Evolutionary conservation across 768 basidiomycete species (phyloP), one percentile per base, ranked within the genome.

Genomic region (Panellus pusillus): DNA sequence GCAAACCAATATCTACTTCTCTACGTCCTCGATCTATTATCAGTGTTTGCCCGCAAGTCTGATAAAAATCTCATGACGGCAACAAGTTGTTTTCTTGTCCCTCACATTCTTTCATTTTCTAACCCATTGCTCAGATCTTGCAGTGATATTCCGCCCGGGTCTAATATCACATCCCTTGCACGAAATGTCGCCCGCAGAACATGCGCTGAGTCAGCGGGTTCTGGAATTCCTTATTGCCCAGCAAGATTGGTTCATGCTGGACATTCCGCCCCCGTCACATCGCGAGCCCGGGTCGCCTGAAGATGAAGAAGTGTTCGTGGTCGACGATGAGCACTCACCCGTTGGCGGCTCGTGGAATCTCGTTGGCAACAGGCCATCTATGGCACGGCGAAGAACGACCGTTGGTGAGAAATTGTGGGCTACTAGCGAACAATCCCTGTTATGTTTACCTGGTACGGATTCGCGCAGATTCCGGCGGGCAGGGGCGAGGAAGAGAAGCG

Each of bases 51-150:
- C 3, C 82, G 89, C 53, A 95, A 93, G 68, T 82, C 86, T 41
- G 89, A 93, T 59, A 88, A 87, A 74, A 99, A 99, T 69, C 74
- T 95, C 44, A 99, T 99, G 96, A 95, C 90, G 1, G 89, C 96
- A 18, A 79, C 87, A 52, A 98, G 94, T 97, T 61, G 90, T 81
- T 31, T 24, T 36, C 43, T 13, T 24, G 32, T 31, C n/a, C 51
- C 44, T 27, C 18, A 38, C 18, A 36, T 13, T 6, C 52, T 44
- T 31, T 50, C 48, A 35, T n/a, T 19, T 50, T 41, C 41, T 43
- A 35, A 37, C 42, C 20, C 17, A 31, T 41, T 20, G 9, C 24
- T 20, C 66, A 93, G 96, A 99, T 72, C 84, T 99, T 17, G 97
- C 96, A 15, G 89, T 96, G 42, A 96, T 98, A 60, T 99, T 99